Base-by-base conservation (phyloP, 352 stramenopile genomes). In the Phytophthora ohioensis region DNA sequence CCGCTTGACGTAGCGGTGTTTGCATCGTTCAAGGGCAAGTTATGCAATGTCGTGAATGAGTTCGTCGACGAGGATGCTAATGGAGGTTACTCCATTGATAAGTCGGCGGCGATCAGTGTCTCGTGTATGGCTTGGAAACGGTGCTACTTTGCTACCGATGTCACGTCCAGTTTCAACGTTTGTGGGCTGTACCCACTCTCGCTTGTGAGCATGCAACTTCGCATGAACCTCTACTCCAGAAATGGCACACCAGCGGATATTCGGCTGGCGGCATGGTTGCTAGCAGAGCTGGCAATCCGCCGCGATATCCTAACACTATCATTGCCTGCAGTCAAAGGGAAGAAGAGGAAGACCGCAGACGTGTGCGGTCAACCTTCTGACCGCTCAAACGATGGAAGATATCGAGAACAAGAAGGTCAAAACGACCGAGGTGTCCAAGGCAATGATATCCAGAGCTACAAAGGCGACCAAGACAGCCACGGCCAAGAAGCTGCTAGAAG, bases 61-160 rank as follows among this genome's bases (percentile, higher is more conserved):
- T 31, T 58, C 9, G 32, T 47, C 11, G 52, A 47, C 10, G 52
- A 58, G 3, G 35, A 58, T 21, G 35, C 4, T 21, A 21, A 46
- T 31, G 52, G 52, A 17, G 8, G 36, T 39, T 58, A 47, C 36
- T 46, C 35, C 8, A 58, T 58, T 9, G 35, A 58, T 39, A 58
- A 58, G 9, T 5, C 17, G 4, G 27, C 52, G 2, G 52, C 52
- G 5, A 30, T 38, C 9, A 34, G 27, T 12, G 9, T 36, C 4
- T 52, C 21, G 10, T 52, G 27, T 8, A 36, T 52, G 46, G 27
- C 46, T 52, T 52, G 46, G 46, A 31, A 31, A 3, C 46, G 27
- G 6, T 52, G 46, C 46, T 10, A 36, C 27, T 52, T 52, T 34
- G 27, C 46, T 8, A 52, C 46, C 5, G 35, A 36, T n/a, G 30